Base-by-base conservation (phyloP, 1,139 yeast genomes). In the Saccharomyces hybrid region DNA sequence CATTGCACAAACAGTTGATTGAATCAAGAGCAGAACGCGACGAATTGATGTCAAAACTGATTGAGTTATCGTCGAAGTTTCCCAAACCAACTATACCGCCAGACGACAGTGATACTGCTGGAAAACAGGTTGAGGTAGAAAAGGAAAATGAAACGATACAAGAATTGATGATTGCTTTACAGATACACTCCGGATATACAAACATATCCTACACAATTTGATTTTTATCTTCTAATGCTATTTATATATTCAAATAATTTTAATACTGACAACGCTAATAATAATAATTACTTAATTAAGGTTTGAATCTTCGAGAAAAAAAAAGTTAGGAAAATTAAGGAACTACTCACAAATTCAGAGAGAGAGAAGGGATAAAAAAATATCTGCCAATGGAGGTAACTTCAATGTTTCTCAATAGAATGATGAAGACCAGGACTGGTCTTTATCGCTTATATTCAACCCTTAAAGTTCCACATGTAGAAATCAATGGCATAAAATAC, bases 401-500 rank as follows among this genome's bases (percentile, higher is more conserved):
- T 16, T 8, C 25, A 20, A 38, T 38, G 44, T 38, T 38, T 16
- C 23, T 25, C 26, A 38, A 16, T 38, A 38, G 44, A 23, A 38
- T 20, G 20, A 6, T 38, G 20, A 38, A n/a, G 44, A 9, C 44
- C 44, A 38, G 44, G 7, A 16, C 26, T 11, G 25, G 44, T 16
- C 25, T 38, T 16, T 9, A 20, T 38, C 44, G 44, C 44, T 16
- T 38, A 9, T 38, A 38, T 20, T 38, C 44, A 38, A 38, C 44
- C 44, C 44, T 38, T 38, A 38, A 38, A 38, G n/a, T 20, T 4
- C 47, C 44, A 20, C 47, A 32, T 8, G 46, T 59, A 4, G 34
- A 67, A 3, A 72, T 87, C 4, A 75, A 77, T 51, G 86, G 83
- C 1, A 76, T 77, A 56, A 63, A 70, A 1, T 87, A 82, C 65